Base-by-base conservation (phyloP, 768 basidiomycete genomes). In the Boletus sensibilis region DNA sequence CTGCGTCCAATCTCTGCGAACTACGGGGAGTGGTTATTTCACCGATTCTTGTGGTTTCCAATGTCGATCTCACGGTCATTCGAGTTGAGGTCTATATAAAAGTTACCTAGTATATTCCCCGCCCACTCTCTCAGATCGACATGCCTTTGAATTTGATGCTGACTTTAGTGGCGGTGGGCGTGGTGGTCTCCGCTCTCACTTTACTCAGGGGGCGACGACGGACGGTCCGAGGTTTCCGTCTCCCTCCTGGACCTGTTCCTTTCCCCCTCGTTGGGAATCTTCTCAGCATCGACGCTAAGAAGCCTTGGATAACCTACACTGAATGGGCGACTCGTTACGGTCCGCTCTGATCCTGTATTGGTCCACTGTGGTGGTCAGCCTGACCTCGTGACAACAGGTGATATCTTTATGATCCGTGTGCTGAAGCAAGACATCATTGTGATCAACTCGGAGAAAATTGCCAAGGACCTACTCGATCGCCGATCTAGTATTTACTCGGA, bases 401-500 rank as follows among this genome's bases (percentile, higher is more conserved):
- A 60, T 38, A 55, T 68, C 12, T 59, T 66, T 12, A 66, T 49
- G 52, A 38, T 68, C n/a, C 59, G 59, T 42, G 54, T 65, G 9
- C 40, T 67, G 11, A 63, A 56, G 23, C 61, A 66, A 49, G 61
- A 66, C 34, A 57, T 64, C 35, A 53, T 69, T n/a, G 53, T 68
- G 8, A 54, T 72, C 10, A 72, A 59, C 60, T 66, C 67, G 18
- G 50, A 59, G 25, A 61, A 63, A 43, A 35, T 68, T 39, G 68
- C 70, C n/a, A 58, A 55, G 25, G 71, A 70, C 0, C 58, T 72
- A 8, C 53, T 72, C 14, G 72, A 73, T 1, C 60, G 53, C 12
- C 58, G 71, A 14, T 69, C 67, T 0, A 23, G 33, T 23, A 59
- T 65, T 35, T 72, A 72, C 41, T 70, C 72, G 8, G 70, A 73